Base-by-base conservation (phyloP, 805 yeast species). In the Candida orba region DNA sequence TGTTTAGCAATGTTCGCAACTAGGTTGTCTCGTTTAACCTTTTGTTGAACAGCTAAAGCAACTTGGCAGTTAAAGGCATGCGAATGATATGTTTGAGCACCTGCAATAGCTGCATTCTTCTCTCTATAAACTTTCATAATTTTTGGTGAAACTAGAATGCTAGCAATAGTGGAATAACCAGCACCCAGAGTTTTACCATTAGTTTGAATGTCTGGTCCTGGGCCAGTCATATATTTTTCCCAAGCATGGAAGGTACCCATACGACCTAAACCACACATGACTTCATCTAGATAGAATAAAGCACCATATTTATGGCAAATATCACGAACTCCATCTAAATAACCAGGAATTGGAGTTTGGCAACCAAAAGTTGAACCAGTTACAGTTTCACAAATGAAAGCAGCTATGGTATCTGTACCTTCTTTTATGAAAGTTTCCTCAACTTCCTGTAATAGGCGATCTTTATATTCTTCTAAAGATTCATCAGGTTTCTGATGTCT, bases 201-300 rank as follows among this genome's bases (percentile, higher is more conserved):
- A 9, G 75, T 62, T 52, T 66, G 67, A 34, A 73, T 59, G 57
- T 73, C 77, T 43, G 79, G 79, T 17, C 70, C 71, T 36, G 59
- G 63, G 23, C 66, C 67, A 23, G 47, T 48, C 53, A 61, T 48
- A 46, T 43, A 58, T 45, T 66, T 67, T 46, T 70, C 73, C 69
- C 75, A 73, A 32, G 72, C 74, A 56, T 62, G 66, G 52, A 65
- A 65, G 12, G 68, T 58, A 35, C 79, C 79, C 55, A 70, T 65
- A 50, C 79, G 65, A 23, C 79, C 80, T 44, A 71, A 60, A 27
- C 80, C 80, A 54, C 77, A 72, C 78, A 75, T 73, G 36, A 75
- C 74, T 59, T 75, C 79, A 54, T 75, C 80, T 39, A 73, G 58
- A 57, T 72, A 65, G 52, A 75, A 61, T 44, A 74, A 57, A 20